Conservation (phyloP, 495 filamentous ascomycete species). For the Aspergillus saccharolyticus region DNA sequence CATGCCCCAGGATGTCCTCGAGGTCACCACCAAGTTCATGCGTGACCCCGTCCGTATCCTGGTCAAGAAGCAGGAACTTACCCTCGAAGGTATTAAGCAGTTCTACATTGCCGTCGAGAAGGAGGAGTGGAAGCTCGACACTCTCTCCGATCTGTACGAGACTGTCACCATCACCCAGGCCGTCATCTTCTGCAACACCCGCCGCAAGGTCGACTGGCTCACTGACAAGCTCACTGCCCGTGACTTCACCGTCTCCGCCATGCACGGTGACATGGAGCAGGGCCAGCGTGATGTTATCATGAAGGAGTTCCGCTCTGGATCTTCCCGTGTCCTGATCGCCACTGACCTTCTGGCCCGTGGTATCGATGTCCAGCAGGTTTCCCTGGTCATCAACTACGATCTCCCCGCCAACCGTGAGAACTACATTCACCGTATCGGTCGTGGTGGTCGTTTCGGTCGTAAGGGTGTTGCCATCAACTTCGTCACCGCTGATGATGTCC, state of each 20-base stretch:
- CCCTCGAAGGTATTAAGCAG: conserved; percentile 98
- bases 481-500: conserved; percentile 97
- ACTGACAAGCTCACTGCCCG: conserved; percentile 97
- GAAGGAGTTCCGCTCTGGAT: conserved; percentile 98
- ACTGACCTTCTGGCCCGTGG: conserved; percentile 96
- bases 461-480: conserved; percentile 99
- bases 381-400: conserved; percentile 99
- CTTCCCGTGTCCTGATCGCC: conserved; percentile 95
- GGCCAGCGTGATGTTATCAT: conserved; percentile 96
- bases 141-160: conserved; percentile 96
- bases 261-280: conserved; percentile 99
- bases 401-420: conserved; percentile 98
- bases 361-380: conserved; percentile 99
- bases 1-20: conserved; percentile 97
- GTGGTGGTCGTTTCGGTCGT: conserved; percentile 96
- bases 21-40: conserved; percentile 99
- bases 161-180: conserved; percentile 99
- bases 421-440: conserved; percentile 99
- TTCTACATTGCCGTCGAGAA: conserved; percentile 99
- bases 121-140: conserved; percentile 99
- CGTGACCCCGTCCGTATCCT: conserved; percentile 97
- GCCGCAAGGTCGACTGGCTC: conserved; percentile 99
- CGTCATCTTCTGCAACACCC: conserved; percentile 99
- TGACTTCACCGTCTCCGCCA: conserved; percentile 98
- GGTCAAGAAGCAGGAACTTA: conserved; percentile 99